These are phyloP conservation scores for Hordeum pubiflorum DNA, from an alignment of 202 grass and related monocot species.

Conservation along the genomic window DNA sequence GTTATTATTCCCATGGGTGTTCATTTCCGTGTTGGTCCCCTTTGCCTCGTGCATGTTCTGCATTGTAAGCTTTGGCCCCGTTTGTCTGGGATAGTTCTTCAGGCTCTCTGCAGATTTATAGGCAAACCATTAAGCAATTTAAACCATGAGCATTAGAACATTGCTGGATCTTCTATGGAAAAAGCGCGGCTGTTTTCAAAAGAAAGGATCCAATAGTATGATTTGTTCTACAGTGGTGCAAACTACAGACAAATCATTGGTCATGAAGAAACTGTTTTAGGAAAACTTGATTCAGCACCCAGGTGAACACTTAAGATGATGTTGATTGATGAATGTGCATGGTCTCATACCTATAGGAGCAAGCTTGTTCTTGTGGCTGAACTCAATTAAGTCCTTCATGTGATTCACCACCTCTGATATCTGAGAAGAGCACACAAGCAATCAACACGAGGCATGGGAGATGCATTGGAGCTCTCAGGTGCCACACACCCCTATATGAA, in stretches of 20 bases:
- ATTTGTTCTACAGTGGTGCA: neutral
- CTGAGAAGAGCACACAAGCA: slow-evolving; percentile 31
- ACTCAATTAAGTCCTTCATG: slow-evolving; percentile 86
- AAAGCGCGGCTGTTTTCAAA: neutral
- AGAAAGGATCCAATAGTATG: neutral
- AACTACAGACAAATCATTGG: neutral
- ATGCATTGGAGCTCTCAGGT: too few species aligned
- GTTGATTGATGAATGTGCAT: neutral
- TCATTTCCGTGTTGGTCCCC: slow-evolving; percentile 37
- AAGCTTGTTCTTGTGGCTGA: slow-evolving; percentile 66
- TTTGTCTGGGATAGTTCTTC: slow-evolving; percentile 58
- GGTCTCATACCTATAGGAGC: slow-evolving; percentile 59
- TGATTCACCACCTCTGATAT: slow-evolving; percentile 92
- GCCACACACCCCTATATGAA: too few species aligned
- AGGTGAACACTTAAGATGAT: neutral
- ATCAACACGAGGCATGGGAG: neutral
- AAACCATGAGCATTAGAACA: neutral
- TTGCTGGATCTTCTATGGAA: neutral
- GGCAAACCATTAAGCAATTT: slow-evolving; percentile 27
- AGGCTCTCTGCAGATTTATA: slow-evolving; percentile 54
- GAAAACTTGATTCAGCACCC: slow-evolving; percentile 5
- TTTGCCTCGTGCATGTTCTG: slow-evolving; percentile 51
- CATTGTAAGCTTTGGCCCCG: slow-evolving; percentile 29
- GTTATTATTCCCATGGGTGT: slow-evolving; percentile 38
- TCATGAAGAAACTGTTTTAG: neutral